Conservation (phyloP, 1,284 basidiomycete genomes). For the Heterobasidion irregulare region DNA sequence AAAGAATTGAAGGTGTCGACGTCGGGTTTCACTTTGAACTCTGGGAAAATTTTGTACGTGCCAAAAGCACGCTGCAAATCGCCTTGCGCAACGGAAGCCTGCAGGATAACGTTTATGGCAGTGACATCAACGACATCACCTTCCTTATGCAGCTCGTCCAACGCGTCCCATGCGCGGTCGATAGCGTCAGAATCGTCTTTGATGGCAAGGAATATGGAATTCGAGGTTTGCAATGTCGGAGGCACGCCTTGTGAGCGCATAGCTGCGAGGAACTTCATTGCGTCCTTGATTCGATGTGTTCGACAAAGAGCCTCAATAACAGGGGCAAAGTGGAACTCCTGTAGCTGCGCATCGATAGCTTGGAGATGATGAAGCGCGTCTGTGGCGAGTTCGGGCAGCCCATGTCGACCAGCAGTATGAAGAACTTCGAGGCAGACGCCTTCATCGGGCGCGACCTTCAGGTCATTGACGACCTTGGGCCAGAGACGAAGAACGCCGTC, state of each 20-base stretch:
- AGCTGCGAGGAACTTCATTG: slow-evolving; percentile 42
- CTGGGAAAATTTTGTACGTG: slow-evolving; percentile 56
- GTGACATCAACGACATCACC: slow-evolving; percentile 45
- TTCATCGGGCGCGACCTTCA: slow-evolving; percentile 60
- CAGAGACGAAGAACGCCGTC: slow-evolving; percentile 62
- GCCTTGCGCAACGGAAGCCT: slow-evolving; percentile 49
- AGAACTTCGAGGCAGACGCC: slow-evolving; percentile 65
- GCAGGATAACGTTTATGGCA: slow-evolving; percentile 59
- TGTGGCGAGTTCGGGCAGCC: slow-evolving; percentile 59
- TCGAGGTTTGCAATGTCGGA: slow-evolving; percentile 37
- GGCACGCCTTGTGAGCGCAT: slow-evolving; percentile 44
- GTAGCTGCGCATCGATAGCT: slow-evolving; percentile 20
- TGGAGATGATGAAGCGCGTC: slow-evolving; percentile 49
- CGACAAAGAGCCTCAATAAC: slow-evolving; percentile 57
- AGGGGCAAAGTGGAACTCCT: slow-evolving; percentile 67
- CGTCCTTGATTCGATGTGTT: slow-evolving; percentile 45
- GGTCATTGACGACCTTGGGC: slow-evolving; percentile 45
- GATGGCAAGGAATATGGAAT: slow-evolving; percentile 45
- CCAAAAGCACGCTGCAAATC: slow-evolving; percentile 76
- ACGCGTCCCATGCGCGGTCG: slow-evolving; percentile 56
- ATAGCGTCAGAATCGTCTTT: slow-evolving; percentile 40
- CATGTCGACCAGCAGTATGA: slow-evolving; percentile 64
- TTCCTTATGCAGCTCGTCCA: slow-evolving; percentile 53
- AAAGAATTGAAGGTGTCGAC: slow-evolving; percentile 66
- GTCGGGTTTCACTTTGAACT: slow-evolving; percentile 50